A percentile compares a stretch with the other conserved stretches of the same genome.
phyloP scores from a whole-genome alignment of 108 stramenopile genomes.

The Pseudonitzschia multiseries region DNA sequence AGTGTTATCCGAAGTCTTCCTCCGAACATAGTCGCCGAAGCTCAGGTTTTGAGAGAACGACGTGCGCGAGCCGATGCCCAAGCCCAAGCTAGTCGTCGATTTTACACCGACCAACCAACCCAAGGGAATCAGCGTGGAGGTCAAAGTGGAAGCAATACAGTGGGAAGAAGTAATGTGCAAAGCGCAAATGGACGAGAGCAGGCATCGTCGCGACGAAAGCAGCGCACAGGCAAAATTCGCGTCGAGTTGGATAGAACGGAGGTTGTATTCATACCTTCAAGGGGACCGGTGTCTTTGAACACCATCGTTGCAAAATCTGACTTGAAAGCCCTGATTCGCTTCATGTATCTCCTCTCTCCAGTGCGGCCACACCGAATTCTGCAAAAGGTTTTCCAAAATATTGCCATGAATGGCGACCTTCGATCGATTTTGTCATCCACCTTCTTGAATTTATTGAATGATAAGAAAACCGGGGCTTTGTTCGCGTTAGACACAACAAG shows the following conservation, averaged over 20 bases:
- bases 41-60: constrained; percentile 85
- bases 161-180: constrained; percentile 15
- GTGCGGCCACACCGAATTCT: constrained; percentile 72
- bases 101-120: constrained; percentile 9
- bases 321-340: constrained; percentile 49
- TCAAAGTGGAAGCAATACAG: constrained; percentile 3
- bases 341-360: constrained; percentile 79
- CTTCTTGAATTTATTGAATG: constrained; percentile 60
- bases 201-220: constrained; percentile 27
- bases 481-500: constrained; percentile 40
- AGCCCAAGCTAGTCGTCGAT: constrained; percentile 49
- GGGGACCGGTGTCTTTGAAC: constrained; percentile 24
- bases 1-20: constrained; percentile 79
- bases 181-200: constrained; percentile 8
- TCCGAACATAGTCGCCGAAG: constrained; percentile 84
- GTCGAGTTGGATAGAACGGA: constrained; percentile 59
- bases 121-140: constrained; percentile 9
- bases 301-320: constrained; percentile 57
- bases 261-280: constrained; percentile 45
- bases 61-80: constrained; percentile 32
- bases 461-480: constrained; percentile 43
- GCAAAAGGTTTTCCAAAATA: constrained; percentile 80
- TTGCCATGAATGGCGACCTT: constrained; percentile 44
- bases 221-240: constrained; percentile 47
- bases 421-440: constrained; percentile 42